Evolutionary conservation across 1,284 basidiomycete genomes (phyloP).

Genomic region (Sporisorium reilianum): DNA sequence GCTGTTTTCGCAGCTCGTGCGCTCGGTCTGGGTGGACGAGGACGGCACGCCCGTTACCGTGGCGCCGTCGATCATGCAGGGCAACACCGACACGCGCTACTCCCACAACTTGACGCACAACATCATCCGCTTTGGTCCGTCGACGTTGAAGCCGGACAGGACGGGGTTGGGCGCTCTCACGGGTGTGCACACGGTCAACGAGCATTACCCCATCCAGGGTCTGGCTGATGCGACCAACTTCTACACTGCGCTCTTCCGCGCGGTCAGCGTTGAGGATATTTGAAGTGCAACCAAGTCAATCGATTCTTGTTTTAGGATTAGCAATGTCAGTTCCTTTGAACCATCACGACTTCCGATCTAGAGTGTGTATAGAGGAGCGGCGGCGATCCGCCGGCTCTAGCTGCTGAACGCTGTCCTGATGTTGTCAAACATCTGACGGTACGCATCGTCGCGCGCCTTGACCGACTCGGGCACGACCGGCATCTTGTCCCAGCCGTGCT

Average conservation of each 20-base stretch:
- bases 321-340: constrained; percentile 1
- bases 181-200: constrained; percentile 78
- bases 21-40: constrained; percentile 70
- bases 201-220: constrained; percentile 71
- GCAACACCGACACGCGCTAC: constrained; percentile 72
- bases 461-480: constrained; percentile 34
- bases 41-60: constrained; percentile 71
- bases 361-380: too few relatives aligned
- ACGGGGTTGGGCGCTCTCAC: constrained; percentile 68
- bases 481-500: constrained; percentile 63
- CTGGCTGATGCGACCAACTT: constrained; percentile 72
- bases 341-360: not conserved
- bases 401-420: constrained; percentile 15
- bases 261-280: constrained; percentile 67
- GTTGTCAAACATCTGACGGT: constrained; percentile 33
- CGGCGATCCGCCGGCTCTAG: constrained; percentile 1
- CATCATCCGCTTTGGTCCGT: constrained; percentile 74
- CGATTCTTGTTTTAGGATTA: not conserved
- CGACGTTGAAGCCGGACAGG: constrained; percentile 66
- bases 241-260: constrained; percentile 72
- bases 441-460: constrained; percentile 28
- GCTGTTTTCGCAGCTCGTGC: constrained; percentile 74
- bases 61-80: constrained; percentile 74
- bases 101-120: constrained; percentile 72
- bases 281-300: too few relatives aligned